Evolutionary conservation across 2,329 filamentous ascomycete genomes (phyloP).

Genomic region (Penicillium corylophilum): DNA sequence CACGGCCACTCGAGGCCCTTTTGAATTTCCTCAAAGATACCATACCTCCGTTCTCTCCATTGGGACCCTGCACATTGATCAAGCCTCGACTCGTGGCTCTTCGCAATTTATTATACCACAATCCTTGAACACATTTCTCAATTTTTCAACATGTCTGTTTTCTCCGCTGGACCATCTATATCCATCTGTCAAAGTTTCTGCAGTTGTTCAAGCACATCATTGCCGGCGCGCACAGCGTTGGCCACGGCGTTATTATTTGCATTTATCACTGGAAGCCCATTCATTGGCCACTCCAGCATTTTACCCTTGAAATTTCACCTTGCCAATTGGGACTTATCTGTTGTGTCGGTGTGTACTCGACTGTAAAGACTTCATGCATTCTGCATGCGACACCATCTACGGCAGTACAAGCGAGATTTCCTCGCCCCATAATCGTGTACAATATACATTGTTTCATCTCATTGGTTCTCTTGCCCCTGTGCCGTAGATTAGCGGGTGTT

Average conservation of each 20-base stretch:
- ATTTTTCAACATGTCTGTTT: not conserved
- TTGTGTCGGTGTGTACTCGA: not conserved
- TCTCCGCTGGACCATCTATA: constrained; percentile 3
- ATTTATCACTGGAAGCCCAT: constrained; percentile 1
- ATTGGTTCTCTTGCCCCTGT: not conserved
- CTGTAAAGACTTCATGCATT: not conserved
- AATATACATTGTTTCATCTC: not conserved
- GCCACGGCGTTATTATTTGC: constrained; percentile 13
- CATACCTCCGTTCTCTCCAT: constrained; percentile 4
- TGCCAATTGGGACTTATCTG: not conserved
- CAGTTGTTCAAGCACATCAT: constrained; percentile 18
- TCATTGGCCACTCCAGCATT: not conserved
- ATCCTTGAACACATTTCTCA: constrained; percentile 3
- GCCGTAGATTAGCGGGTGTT: not conserved
- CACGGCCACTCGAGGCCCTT: constrained; percentile 8
- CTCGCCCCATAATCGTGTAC: not conserved
- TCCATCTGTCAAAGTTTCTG: constrained; percentile 16
- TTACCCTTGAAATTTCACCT: not conserved
- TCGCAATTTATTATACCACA: constrained; percentile 2
- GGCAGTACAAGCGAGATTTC: not conserved
- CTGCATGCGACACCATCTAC: not conserved
- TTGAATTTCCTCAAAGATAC: constrained; percentile 10
- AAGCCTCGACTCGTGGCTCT: not conserved
- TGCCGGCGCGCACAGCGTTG: constrained; percentile 25
- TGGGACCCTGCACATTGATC: constrained; percentile 8